Percentiles rank a stretch among this genome's conserved stretches.
Conservation (phyloP, 2,329 filamentous ascomycete genomes). For the Emmonsia crescens region DNA sequence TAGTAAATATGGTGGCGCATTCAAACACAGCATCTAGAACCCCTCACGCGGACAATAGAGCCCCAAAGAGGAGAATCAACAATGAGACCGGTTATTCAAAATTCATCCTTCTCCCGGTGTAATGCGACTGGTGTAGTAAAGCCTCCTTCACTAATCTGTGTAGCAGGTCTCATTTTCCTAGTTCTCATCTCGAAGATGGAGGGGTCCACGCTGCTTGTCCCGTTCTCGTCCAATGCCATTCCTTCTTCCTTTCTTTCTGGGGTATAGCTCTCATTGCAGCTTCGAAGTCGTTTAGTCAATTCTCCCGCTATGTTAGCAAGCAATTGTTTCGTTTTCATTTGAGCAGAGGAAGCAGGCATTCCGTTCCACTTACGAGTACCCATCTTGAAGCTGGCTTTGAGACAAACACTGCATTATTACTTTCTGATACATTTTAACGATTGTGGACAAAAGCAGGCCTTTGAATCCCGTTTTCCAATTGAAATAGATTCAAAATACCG, state of each 20-base stretch:
- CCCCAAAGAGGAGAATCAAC: not conserved
- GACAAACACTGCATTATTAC: not conserved
- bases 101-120: not conserved
- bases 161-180: not conserved
- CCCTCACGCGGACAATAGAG: not conserved
- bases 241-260: not conserved
- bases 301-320: not conserved
- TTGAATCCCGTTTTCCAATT: not conserved
- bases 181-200: not conserved
- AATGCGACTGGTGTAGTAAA: not conserved
- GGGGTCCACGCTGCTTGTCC: not conserved
- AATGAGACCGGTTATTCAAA: not conserved
- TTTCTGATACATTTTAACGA: not conserved
- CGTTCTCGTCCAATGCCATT: not conserved
- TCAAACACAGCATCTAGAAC: not conserved
- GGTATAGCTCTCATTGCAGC: not conserved
- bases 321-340: not conserved
- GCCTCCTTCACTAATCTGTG: not conserved
- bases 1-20: not conserved
- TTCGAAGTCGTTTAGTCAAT: not conserved
- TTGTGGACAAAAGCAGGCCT: not conserved
- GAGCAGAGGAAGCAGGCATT: not conserved
- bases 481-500: not conserved
- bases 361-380: not conserved
- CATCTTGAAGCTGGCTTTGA: conserved; percentile 5